Percentiles rank a stretch among this genome's conserved stretches.
phyloP scores from a whole-genome alignment of 768 basidiomycete genomes.

The Boletus sensibilis region DNA sequence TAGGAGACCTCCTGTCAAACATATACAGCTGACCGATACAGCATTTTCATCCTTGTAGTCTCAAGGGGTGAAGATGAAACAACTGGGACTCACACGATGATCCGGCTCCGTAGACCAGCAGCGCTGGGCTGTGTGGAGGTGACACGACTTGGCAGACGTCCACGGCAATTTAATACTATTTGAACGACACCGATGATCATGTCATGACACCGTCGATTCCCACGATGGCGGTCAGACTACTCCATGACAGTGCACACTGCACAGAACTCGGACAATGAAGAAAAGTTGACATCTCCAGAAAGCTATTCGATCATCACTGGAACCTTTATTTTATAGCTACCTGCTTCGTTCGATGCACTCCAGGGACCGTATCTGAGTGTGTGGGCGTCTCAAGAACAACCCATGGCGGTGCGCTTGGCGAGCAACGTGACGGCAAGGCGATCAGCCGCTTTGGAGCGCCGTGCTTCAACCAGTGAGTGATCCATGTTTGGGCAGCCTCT shows the following conservation, averaged over 20 bases:
- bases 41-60: constrained; percentile 18
- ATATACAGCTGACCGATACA: constrained; percentile 22
- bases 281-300: neutral
- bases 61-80: neutral
- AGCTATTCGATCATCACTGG: neutral
- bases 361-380: neutral
- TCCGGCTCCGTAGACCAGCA: neutral
- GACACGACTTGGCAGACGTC: neutral
- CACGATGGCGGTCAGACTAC: neutral
- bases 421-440: neutral
- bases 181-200: too few species aligned
- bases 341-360: neutral
- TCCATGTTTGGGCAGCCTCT: constrained; percentile 11
- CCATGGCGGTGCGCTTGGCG: neutral
- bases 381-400: neutral
- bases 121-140: neutral
- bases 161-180: too few species aligned
- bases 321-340: neutral
- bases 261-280: neutral
- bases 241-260: neutral
- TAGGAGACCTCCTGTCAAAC: constrained; percentile 26
- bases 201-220: neutral
- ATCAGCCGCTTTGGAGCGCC: too few species aligned
- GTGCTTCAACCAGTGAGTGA: neutral
- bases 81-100: constrained; percentile 8